phyloP scores from a whole-genome alignment of 208 protist genomes.

The Leishmania mexicana region DNA sequence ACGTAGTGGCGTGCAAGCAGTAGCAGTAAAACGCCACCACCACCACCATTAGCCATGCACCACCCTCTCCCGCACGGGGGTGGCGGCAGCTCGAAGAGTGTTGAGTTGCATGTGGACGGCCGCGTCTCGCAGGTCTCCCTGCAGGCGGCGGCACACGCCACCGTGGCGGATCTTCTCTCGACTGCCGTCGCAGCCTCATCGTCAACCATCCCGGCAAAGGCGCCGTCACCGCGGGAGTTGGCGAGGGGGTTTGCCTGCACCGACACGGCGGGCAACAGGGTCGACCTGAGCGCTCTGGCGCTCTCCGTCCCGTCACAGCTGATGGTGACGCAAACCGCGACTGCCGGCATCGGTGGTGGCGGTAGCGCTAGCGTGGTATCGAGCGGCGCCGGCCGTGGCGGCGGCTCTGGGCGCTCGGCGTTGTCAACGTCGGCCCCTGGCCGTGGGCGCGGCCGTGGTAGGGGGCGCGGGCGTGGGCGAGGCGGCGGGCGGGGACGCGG shows the following conservation, averaged over 20 bases:
- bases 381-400: not conserved
- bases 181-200: slow-evolving; percentile 24
- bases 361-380: not conserved
- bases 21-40: not conserved
- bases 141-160: slow-evolving; percentile 30
- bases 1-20: not conserved
- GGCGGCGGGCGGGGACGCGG: slow-evolving; percentile 5
- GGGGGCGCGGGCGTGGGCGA: slow-evolving; percentile 7
- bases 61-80: not conserved
- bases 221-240: slow-evolving; percentile 15
- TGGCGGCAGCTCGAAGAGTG: slow-evolving; percentile 25
- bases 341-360: not conserved
- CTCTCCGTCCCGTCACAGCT: slow-evolving; percentile 9
- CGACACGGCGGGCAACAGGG: slow-evolving; percentile 15
- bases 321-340: slow-evolving; percentile 5
- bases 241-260: slow-evolving; percentile 16
- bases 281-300: slow-evolving; percentile 13
- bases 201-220: not conserved
- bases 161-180: slow-evolving; percentile 29
- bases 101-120: slow-evolving; percentile 30
- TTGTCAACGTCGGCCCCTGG: not conserved
- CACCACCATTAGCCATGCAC: slow-evolving; percentile 2
- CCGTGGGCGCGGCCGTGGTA: slow-evolving; percentile 12
- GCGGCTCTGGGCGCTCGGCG: not conserved
- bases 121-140: slow-evolving; percentile 28